Conservation (phyloP, 2,329 filamentous ascomycete genomes). For the Dactylonectria macrodidyma region DNA sequence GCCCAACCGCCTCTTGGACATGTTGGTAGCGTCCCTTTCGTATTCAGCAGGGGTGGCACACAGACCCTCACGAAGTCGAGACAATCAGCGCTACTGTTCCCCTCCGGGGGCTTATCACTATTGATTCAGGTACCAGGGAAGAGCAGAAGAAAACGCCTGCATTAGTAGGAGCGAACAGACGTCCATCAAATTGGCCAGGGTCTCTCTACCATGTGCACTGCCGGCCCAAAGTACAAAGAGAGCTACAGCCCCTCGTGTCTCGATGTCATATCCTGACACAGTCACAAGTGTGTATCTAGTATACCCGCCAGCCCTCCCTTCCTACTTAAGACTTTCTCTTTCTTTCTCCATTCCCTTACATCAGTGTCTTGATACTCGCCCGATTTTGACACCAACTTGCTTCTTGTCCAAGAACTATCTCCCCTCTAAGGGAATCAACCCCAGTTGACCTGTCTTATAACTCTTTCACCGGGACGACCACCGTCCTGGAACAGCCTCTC, state of each 20-base stretch:
- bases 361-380: conserved; percentile 33
- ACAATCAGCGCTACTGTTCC: conserved; percentile 52
- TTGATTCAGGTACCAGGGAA: conserved; percentile 50
- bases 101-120: conserved; percentile 46
- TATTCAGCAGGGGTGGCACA: conserved; percentile 51
- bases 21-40: conserved; percentile 46
- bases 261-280: conserved; percentile 40
- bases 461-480: conserved; percentile 39
- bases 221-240: conserved; percentile 51
- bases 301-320: conserved; percentile 44
- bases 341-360: conserved; percentile 44
- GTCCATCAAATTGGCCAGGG: conserved; percentile 40
- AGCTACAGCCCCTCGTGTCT: conserved; percentile 46
- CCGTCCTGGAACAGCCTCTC: conserved; percentile 38
- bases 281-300: conserved; percentile 39
- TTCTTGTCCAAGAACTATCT: conserved; percentile 6
- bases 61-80: conserved; percentile 51
- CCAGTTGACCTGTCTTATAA: conserved; percentile 36
- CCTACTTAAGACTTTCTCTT: conserved; percentile 43
- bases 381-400: conserved; percentile 31
- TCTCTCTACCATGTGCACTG: conserved; percentile 39
- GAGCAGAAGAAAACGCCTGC: conserved; percentile 49
- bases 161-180: conserved; percentile 44
- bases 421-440: conserved; percentile 19
- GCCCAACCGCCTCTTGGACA: conserved; percentile 42